phyloP scores from a whole-genome alignment of 768 basidiomycete species.

The Termitomyces sp. region DNA sequence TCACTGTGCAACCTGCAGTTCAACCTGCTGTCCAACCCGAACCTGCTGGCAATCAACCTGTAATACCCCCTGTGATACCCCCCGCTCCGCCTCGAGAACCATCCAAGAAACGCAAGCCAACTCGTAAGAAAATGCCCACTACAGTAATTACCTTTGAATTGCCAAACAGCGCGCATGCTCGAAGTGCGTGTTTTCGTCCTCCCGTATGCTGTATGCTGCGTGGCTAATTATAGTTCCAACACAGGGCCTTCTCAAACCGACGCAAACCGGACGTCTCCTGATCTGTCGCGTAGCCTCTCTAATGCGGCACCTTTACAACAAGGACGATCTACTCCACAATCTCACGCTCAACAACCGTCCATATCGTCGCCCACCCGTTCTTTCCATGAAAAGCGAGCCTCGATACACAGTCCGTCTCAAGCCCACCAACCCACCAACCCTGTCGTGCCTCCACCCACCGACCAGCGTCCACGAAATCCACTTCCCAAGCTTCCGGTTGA shows the following conservation, averaged over 20 bases:
- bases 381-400: not conserved
- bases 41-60: not conserved
- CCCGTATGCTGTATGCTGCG: no score
- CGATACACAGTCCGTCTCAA: not conserved
- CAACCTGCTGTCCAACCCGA: not conserved
- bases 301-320: not conserved
- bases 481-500: conserved; percentile 64
- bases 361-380: not conserved
- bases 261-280: not conserved
- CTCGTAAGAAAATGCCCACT: not conserved
- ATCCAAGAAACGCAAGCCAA: conserved; percentile 6
- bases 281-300: conserved; percentile 4
- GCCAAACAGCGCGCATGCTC: not conserved
- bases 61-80: not conserved
- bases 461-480: conserved; percentile 40
- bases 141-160: conserved; percentile 5
- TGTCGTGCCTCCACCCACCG: not conserved
- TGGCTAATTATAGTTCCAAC: not conserved
- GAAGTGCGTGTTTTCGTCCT: conserved; percentile 3
- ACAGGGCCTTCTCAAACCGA: not conserved
- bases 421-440: not conserved
- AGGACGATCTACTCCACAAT: not conserved
- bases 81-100: not conserved
- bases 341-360: not conserved
- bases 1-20: not conserved